Evolutionary conservation across 2,329 filamentous ascomycete species (phyloP), one percentile per base, ranked within the genome.

Genomic region (Metarhizium rileyi): DNA sequence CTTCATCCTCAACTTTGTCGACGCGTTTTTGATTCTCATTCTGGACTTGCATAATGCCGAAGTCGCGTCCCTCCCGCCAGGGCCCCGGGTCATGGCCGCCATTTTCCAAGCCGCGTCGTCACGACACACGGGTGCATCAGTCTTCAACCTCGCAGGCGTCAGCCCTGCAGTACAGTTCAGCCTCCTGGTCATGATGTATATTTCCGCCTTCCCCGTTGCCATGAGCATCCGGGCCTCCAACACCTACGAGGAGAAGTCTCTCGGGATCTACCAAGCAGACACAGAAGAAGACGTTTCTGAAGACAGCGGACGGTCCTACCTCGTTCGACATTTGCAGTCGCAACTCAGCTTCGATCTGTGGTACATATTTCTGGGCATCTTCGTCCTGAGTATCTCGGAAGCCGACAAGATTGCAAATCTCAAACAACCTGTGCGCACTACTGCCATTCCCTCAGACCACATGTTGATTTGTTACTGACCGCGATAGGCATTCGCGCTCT

Each of bases 161-260:
- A 76, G 73, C 38, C 75, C 79, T 5, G 73, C 70, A 2, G 70
- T 81, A 0, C 79, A 80, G 51, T 71, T 82, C 33, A 72, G 78
- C 33, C 76, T 81, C 50, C 67, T 83, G 0, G 70, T 80, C 42
- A 83, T 83, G 80, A 83, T 84, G 80, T 83, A 82, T 62, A 81
- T 83, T 43, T 74, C 75, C 6, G 73, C 77, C 4, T 81, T 79
- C 52, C 80, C 80, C 0, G 76, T 82, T 27, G 78, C 77, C 14
- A 79, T 83, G 48, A 78, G 71, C n/a, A 80, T 83, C 63, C 74
- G 80, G 40, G 74, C 77, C 48, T 76, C 73, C 30, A 82, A 80
- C 53, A 75, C 78, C 5, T 83, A 83, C 59, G 78, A 83, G 63
- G 80, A 83, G 58, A 71, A 74, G 43, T 77, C 75, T 44, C 62